Conservation (phyloP, 78 protist species). For the Capsaspora owczarzaki region DNA sequence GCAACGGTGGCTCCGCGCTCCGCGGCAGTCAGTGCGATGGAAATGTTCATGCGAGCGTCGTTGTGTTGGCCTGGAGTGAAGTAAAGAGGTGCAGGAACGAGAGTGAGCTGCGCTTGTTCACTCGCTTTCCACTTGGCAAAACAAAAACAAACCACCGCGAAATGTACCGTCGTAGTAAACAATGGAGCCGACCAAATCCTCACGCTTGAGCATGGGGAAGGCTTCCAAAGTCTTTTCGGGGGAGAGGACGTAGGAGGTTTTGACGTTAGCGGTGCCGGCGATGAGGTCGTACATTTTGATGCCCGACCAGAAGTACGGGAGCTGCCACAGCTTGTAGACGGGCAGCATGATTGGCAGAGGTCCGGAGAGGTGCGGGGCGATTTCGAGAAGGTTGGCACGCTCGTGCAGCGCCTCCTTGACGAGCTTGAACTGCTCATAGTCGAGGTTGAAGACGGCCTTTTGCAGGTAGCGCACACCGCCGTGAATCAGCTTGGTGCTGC, state of each 20-base stretch:
- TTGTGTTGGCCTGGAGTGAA: conserved; percentile 49
- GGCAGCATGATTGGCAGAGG: conserved; percentile 83
- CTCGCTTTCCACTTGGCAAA: neutral
- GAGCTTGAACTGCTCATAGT: conserved; percentile 29
- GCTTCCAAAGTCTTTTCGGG: conserved; percentile 21
- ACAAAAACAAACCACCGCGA: neutral
- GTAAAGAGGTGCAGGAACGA: too few relatives aligned
- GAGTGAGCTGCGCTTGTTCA: neutral
- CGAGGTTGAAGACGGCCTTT: conserved; percentile 60
- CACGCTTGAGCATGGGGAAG: conserved; percentile 47
- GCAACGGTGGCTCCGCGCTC: conserved; percentile 63
- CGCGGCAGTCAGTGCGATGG: conserved; percentile 81
- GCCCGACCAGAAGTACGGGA: conserved; percentile 67
- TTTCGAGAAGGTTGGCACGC: conserved; percentile 40
- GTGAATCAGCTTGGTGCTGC: conserved; percentile 87
- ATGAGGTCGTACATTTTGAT: conserved; percentile 69
- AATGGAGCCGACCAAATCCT: conserved; percentile 40
- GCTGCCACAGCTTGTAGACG: conserved; percentile 44
- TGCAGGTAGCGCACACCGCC: conserved; percentile 87
- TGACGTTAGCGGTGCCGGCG: conserved; percentile 42
- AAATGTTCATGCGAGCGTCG: conserved; percentile 78
- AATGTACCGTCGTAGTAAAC: conserved; percentile 66
- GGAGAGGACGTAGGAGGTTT: conserved; percentile 23
- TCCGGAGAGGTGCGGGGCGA: conserved; percentile 78
- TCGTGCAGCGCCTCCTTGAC: conserved; percentile 78